phyloP scores from a whole-genome alignment of 441 rosid genomes.

The Jatropha podagrica region DNA sequence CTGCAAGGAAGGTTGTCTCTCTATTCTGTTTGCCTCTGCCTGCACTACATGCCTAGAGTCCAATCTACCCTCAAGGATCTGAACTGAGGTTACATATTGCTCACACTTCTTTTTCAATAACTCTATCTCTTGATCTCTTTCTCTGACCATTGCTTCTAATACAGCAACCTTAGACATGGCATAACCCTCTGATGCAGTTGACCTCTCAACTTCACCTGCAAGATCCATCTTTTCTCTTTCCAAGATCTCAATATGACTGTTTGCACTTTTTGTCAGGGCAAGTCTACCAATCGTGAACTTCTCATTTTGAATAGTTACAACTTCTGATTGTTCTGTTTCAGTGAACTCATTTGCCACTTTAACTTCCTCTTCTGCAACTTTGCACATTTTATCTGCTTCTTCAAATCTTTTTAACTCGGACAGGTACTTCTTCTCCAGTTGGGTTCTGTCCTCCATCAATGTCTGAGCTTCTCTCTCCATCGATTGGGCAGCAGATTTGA shows the following conservation, averaged over 20 bases:
- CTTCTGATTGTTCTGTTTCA: conserved; percentile 67
- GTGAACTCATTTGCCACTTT: conserved; percentile 67
- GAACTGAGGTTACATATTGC: conserved; percentile 62
- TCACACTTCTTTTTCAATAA: conserved; percentile 57
- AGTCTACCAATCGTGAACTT: conserved; percentile 69
- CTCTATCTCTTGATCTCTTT: conserved; percentile 78
- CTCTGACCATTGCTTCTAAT: conserved; percentile 75
- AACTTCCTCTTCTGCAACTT: conserved; percentile 63
- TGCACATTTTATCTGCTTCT: conserved; percentile 66
- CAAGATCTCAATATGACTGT: conserved; percentile 56
- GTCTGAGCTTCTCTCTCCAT: conserved; percentile 63
- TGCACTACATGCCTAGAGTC: conserved; percentile 45
- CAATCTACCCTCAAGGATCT: conserved; percentile 57
- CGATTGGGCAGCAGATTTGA: conserved; percentile 51
- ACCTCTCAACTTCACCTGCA: conserved; percentile 46
- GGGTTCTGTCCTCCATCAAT: conserved; percentile 63
- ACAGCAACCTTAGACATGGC: conserved; percentile 57
- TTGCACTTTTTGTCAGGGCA: conserved; percentile 58
- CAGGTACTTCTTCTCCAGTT: conserved; percentile 64
- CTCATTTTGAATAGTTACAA: conserved; percentile 55
- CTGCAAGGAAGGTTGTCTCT: conserved; percentile 57
- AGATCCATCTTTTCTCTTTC: conserved; percentile 58
- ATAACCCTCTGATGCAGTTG: conserved; percentile 51
- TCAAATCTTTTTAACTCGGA: conserved; percentile 67
- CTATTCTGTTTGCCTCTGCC: conserved; percentile 52